Base-by-base conservation (phyloP, 2,329 filamentous ascomycete species). In the Uncinocarpus reesii region DNA sequence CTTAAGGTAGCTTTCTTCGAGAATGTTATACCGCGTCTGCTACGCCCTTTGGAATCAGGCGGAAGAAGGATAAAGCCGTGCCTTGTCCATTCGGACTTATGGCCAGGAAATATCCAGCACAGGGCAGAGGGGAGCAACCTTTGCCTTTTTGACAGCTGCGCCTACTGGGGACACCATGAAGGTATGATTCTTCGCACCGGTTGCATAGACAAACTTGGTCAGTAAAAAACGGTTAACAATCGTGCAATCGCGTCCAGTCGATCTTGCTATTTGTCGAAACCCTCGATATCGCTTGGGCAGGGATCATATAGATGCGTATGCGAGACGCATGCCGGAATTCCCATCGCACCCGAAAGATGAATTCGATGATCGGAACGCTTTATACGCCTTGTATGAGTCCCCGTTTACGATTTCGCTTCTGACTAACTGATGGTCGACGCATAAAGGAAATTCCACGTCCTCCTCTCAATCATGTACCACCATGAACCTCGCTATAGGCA, bases 1-100 rank as follows among this genome's bases (percentile, higher is more conserved):
- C 42, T 59, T 8, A 36, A 37, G 2, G 31, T 50, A 7, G 44
- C 32, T 6, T 43, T 60, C 16, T 41, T 57, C 11, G 48, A 54
- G 1, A 62, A 60, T 28, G 63, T 65, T 10, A 58, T 66, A 20
- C 64, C 64, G 2, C 51, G 64, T n/a, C 56, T 66, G 3, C 54
- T 66, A 3, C 48, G 60, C 4, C 64, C 64, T 3, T 42, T 66
- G 24, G 54, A 66, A 46, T 60, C 51, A 2, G 58, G 53, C 2
- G 62, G 62, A 2, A 48, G 55, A 20, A 44, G 31, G 8, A 54
- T 65, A 8, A 53, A 58, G 32, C 63, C 62, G 1, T 49, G 47
- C 6, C 52, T 65, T 3, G 47, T 62, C 2, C 62, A 65, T 48
- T 58, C 58, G 1, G 58, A 65, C 45, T 29, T 65, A 1, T 65